Base-by-base conservation (phyloP, 148 eudicot genomes). In the Heliamphora exappendiculata region DNA sequence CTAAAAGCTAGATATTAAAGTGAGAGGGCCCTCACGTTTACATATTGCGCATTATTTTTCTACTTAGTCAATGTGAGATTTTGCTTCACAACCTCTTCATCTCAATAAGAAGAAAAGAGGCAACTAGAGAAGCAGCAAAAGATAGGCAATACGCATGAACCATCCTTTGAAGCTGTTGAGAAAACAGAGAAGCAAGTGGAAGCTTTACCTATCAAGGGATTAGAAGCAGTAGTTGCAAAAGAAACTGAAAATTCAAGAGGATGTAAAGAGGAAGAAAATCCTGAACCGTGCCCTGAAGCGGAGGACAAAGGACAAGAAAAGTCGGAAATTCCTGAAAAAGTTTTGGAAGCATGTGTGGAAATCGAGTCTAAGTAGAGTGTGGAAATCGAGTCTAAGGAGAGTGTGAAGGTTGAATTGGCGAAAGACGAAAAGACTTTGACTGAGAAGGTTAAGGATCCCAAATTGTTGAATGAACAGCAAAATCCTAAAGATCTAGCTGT, bases 21-120 rank as follows among this genome's bases (percentile, higher is more conserved):
- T n/a, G n/a, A n/a, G n/a, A n/a, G n/a, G n/a, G n/a, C n/a, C n/a
- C n/a, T n/a, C n/a, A n/a, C n/a, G n/a, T n/a, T n/a, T n/a, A n/a
- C n/a, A n/a, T n/a, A n/a, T n/a, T n/a, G n/a, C n/a, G n/a, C n/a
- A n/a, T n/a, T n/a, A n/a, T n/a, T n/a, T n/a, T n/a, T n/a, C n/a
- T n/a, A n/a, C n/a, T n/a, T n/a, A n/a, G n/a, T n/a, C n/a, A n/a
- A n/a, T n/a, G n/a, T n/a, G n/a, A n/a, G n/a, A n/a, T n/a, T n/a
- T n/a, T n/a, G n/a, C n/a, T n/a, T n/a, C n/a, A n/a, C 53, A 5
- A 45, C 62, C 22, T 73, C 75, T 24, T 45, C 73, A 73, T 44
- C 82, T 4, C 75, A 70, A 34, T 7, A 74, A 39, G 81, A 80
- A 50, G 86, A 78, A 42, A 80, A 80, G 80, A 74, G 80, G 68